Evolutionary conservation across 2,329 filamentous ascomycete species (phyloP), one percentile per base, ranked within the genome.

Genomic region (Dactylellina parvicollis): DNA sequence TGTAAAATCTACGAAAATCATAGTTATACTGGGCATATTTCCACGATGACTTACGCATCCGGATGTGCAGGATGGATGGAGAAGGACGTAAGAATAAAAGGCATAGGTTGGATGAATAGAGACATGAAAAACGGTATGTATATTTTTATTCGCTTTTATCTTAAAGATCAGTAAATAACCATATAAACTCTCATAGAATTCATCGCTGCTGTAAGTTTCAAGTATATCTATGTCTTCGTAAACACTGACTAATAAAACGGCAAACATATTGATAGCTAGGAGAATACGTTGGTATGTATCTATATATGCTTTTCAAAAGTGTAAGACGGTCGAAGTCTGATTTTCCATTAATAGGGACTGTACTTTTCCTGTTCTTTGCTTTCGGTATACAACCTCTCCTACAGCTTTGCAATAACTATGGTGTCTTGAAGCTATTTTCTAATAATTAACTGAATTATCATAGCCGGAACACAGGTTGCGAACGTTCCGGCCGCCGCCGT

Each of bases 311-410:
- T n/a, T n/a, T n/a, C n/a, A n/a, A n/a, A n/a, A n/a, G n/a, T n/a
- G n/a, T n/a, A n/a, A n/a, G 12, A 30, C 16, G 42, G 54, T 28
- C 62, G 36, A 22, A 44, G 18, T 32, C 36, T 72, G 46, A 55
- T 30, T 46, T 18, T 18, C 8, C 49, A 55, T 12, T 56, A 20
- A 12, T 16, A 76, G 80, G 80, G n/a, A 81, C 80, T 5, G 79
- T 79, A 34, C 75, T 81, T 52, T 81, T 80, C 60, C 76, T 81
- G 2, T 80, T 81, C 72, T 80, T 80, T 50, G 79, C 78, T 32
- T 77, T 77, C 49, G 75, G 75, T 38, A 76, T 69, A 30, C 69
- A 75, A n/a, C n/a, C n/a, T 56, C 66, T 70, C 24, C 65, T 56
- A 14, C 75, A 76, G 10, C 20, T 64, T 30, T 72, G 65, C 20